A percentile compares a stretch with the other conserved stretches of the same genome.
phyloP scores from a whole-genome alignment of 2,329 filamentous ascomycete species.

The Penicillium palitans region DNA sequence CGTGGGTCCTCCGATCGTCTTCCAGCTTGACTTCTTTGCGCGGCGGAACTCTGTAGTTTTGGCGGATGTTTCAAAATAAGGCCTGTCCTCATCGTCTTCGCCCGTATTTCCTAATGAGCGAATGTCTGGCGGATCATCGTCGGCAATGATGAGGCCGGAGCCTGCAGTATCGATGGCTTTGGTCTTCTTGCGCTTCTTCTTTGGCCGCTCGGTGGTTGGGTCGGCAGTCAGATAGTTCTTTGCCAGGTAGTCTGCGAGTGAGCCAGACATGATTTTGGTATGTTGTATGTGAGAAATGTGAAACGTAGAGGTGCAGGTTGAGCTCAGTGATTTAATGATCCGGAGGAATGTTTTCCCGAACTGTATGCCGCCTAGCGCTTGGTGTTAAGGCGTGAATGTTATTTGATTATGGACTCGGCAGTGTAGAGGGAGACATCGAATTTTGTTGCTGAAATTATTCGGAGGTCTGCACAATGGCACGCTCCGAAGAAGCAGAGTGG shows the following conservation, averaged over 20 bases:
- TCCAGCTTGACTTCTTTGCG: slow-evolving; percentile 79
- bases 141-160: slow-evolving; percentile 42
- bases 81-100: slow-evolving; percentile 42
- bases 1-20: slow-evolving; percentile 58
- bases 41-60: slow-evolving; percentile 62
- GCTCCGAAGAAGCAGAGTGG: slow-evolving; percentile 50
- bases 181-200: slow-evolving; percentile 58
- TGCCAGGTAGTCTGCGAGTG: slow-evolving; percentile 81
- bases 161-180: slow-evolving; percentile 49
- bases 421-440: background rate
- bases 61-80: slow-evolving; percentile 29
- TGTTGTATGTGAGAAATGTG: slow-evolving; percentile 2
- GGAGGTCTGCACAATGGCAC: slow-evolving; percentile 37
- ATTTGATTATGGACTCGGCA: background rate
- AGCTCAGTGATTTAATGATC: slow-evolving; percentile 17
- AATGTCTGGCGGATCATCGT: slow-evolving; percentile 43
- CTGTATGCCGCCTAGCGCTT: slow-evolving; percentile 14
- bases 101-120: slow-evolving; percentile 28
- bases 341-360: slow-evolving; percentile 28
- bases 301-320: slow-evolving; percentile 6
- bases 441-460: background rate
- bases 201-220: slow-evolving; percentile 48
- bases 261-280: slow-evolving; percentile 26
- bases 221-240: slow-evolving; percentile 83
- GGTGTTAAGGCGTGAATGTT: background rate